These are phyloP conservation scores for Metarhizium guizhouense DNA, from an alignment of 2,329 filamentous ascomycete species.

Conservation along the genomic window DNA sequence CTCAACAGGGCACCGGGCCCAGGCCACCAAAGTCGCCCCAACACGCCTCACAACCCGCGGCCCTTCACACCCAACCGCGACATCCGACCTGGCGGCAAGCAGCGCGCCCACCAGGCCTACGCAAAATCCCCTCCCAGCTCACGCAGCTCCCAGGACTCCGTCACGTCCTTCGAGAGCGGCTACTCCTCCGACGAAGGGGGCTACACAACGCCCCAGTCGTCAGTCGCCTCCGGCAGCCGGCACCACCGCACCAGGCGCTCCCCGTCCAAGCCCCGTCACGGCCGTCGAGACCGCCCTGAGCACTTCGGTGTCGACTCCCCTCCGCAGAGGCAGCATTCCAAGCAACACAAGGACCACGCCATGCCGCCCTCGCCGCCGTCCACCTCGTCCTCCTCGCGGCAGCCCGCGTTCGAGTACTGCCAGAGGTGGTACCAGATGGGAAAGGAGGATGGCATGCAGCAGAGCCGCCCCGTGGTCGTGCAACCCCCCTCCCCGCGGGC, in stretches of 20 bases:
- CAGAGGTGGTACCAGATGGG: background rate
- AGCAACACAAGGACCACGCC: background rate
- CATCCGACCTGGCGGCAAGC: background rate
- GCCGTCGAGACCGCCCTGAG: background rate
- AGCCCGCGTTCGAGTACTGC: background rate
- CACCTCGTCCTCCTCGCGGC: background rate
- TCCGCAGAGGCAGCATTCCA: background rate
- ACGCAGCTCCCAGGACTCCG: constrained; percentile 11
- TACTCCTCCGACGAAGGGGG: background rate
- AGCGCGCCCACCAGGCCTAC: background rate
- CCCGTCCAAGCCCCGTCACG: constrained; percentile 7
- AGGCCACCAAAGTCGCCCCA: background rate
- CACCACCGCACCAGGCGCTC: constrained; percentile 5
- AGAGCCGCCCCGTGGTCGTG: background rate
- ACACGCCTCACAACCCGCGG: background rate
- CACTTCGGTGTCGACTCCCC: background rate
- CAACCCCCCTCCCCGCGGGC: background rate
- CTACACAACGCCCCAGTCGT: constrained; percentile 12
- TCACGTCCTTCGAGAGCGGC: constrained; percentile 4
- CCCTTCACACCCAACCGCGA: background rate
- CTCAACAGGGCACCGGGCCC: background rate
- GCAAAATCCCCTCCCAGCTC: constrained; percentile 8
- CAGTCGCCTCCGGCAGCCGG: constrained; percentile 8
- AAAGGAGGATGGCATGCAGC: background rate
- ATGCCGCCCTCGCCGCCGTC: background rate